Percentiles rank a stretch among this genome's conserved stretches.
Evolutionary conservation across 2,329 filamentous ascomycete species (phyloP).

Genomic region (Lachnellula suecica): DNA sequence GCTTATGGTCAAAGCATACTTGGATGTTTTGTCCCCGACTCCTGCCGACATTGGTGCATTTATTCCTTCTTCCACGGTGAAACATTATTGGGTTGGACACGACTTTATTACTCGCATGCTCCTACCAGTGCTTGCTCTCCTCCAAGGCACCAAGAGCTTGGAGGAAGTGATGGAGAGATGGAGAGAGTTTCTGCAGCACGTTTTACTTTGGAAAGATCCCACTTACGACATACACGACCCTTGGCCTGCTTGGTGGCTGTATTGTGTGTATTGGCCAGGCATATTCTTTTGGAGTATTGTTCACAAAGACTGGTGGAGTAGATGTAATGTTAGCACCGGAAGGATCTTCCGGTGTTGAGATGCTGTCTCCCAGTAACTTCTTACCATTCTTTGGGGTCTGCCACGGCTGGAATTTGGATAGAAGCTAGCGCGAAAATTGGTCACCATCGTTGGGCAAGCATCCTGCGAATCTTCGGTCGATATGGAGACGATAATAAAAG

Average conservation of each 20-base stretch:
- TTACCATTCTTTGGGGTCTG: no score
- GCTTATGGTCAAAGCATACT: conserved; percentile 48
- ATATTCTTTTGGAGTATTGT: conserved; percentile 47
- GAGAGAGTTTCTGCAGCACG: conserved; percentile 35
- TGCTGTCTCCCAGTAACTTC: no score
- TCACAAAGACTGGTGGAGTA: conserved; percentile 55
- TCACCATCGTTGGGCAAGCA: no score
- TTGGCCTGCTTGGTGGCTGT: conserved; percentile 55
- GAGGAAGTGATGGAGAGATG: conserved; percentile 23
- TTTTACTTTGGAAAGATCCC: conserved; percentile 53
- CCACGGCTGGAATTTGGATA: no score
- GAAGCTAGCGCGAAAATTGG: no score
- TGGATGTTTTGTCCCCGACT: conserved; percentile 41
- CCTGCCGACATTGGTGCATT: background rate
- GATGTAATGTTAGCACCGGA: conserved; percentile 66
- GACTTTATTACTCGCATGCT: conserved; percentile 56
- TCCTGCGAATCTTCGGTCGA: no score
- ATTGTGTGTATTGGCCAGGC: conserved; percentile 55
- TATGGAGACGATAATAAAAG: no score
- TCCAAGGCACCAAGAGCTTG: conserved; percentile 25
- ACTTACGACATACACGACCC: conserved; percentile 55
- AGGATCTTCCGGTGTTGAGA: conserved; percentile 50
- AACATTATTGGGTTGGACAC: conserved; percentile 67
- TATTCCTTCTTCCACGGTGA: conserved; percentile 26
- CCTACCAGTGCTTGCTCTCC: conserved; percentile 40